Conservation (phyloP, 2,329 filamentous ascomycete species). For the Chalaropsis ovoidea region DNA sequence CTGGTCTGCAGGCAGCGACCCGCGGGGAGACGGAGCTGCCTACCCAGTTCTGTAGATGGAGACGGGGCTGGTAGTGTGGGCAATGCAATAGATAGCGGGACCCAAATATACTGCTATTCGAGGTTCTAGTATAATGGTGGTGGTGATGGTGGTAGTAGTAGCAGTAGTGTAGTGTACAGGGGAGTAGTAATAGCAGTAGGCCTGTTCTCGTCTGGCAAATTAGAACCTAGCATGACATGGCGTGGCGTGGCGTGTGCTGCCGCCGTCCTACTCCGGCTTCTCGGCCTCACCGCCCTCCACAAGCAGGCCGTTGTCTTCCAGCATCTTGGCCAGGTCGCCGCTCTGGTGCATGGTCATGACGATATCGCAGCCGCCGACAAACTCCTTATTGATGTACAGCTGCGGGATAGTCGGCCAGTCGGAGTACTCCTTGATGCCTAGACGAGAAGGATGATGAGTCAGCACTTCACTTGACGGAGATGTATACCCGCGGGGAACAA, state of each 20-base stretch:
- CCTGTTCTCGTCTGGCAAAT: background rate
- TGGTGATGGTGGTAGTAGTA: background rate
- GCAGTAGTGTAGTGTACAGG: constrained; percentile 26
- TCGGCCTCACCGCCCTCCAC: constrained; percentile 41
- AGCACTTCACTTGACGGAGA: too few relatives aligned
- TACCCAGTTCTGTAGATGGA: constrained; percentile 38
- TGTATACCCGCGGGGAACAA: too few relatives aligned
- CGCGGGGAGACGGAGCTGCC: constrained; percentile 67
- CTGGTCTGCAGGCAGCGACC: constrained; percentile 84
- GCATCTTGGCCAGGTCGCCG: constrained; percentile 79
- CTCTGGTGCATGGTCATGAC: constrained; percentile 95
- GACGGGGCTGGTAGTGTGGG: background rate
- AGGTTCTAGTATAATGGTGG: constrained; percentile 26
- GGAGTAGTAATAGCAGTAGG: background rate
- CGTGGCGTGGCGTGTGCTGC: constrained; percentile 28
- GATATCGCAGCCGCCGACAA: constrained; percentile 96
- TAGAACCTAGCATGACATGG: background rate
- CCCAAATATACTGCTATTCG: constrained; percentile 11
- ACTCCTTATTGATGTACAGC: constrained; percentile 90
- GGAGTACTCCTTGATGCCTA: constrained; percentile 97
- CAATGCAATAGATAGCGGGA: background rate
- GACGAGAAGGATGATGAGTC: background rate
- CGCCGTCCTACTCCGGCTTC: constrained; percentile 28
- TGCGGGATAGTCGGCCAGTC: constrained; percentile 99
- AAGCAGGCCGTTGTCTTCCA: constrained; percentile 87